Evolutionary conservation across 495 filamentous ascomycete species (phyloP).

Genomic region (Penicillium longicatenatum): DNA sequence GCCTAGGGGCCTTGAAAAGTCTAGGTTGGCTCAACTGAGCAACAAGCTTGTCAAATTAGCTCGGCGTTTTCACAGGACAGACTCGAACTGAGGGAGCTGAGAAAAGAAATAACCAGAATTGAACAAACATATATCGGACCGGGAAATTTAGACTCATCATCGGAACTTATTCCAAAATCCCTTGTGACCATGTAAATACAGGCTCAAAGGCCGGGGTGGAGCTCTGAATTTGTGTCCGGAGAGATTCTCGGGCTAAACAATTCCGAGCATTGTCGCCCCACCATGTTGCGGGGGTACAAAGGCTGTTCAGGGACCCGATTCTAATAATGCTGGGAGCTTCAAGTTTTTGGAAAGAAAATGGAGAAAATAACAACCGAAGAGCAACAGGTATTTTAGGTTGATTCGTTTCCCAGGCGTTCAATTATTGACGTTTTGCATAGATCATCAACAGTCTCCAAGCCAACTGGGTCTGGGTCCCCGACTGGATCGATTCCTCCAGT

Average conservation of each 20-base stretch:
- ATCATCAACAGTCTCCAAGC: slow-evolving; percentile 36
- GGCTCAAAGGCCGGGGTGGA: too few relatives aligned
- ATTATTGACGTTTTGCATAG: slow-evolving; percentile 10
- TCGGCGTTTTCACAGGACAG: not conserved
- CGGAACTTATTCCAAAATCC: too few relatives aligned
- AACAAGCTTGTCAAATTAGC: not conserved
- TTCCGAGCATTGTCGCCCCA: not conserved
- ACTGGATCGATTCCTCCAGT: slow-evolving; percentile 36
- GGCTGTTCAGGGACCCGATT: not conserved
- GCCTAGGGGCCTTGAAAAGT: not conserved
- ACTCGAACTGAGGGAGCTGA: not conserved
- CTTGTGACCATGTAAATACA: too few relatives aligned
- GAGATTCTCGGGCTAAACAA: not conserved
- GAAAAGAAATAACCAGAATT: not conserved
- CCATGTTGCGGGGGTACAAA: slow-evolving; percentile 1
- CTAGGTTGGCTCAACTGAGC: not conserved
- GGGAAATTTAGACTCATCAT: too few relatives aligned
- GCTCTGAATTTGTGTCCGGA: not conserved
- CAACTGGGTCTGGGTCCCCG: slow-evolving; percentile 40
- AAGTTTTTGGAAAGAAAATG: not conserved
- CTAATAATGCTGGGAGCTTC: not conserved
- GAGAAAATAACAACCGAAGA: not conserved
- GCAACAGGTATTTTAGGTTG: not conserved
- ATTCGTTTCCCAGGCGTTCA: not conserved
- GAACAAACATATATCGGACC: too few relatives aligned